Evolutionary conservation across 805 yeast genomes (phyloP).

Genomic region (Zygoascus biomembranicola): DNA sequence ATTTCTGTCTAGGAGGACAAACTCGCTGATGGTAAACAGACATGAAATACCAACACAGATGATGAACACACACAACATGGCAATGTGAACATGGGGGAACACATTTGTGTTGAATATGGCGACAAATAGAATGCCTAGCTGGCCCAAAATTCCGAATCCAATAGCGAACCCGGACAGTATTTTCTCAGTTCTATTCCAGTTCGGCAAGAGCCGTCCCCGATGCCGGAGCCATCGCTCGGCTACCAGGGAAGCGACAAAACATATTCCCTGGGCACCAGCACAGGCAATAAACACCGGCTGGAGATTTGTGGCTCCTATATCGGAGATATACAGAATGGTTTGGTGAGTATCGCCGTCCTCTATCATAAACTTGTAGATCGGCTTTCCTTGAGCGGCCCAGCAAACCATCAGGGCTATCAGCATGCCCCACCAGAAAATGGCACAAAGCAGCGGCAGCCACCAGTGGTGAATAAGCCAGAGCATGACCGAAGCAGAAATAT

Average conservation of each 20-base stretch:
- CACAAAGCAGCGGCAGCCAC: conserved; percentile 55
- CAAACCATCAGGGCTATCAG: conserved; percentile 64
- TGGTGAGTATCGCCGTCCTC: conserved; percentile 5
- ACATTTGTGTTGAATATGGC: conserved; percentile 60
- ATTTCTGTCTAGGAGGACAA: conserved; percentile 38
- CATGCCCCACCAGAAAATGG: conserved; percentile 86
- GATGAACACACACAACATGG: conserved; percentile 70
- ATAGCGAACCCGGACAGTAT: conserved; percentile 37
- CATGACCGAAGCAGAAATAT: conserved; percentile 7
- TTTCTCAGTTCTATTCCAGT: conserved; percentile 37
- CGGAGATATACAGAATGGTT: conserved; percentile 62
- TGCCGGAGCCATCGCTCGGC: conserved; percentile 58
- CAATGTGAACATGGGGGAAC: conserved; percentile 43
- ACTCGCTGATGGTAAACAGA: conserved; percentile 38
- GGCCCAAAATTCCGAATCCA: conserved; percentile 47
- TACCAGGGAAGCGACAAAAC: conserved; percentile 54
- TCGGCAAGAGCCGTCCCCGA: conserved; percentile 47
- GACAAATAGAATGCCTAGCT: conserved; percentile 65
- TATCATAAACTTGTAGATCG: neutral
- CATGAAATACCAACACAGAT: conserved; percentile 51
- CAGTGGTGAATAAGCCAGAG: conserved; percentile 26
- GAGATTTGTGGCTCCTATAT: conserved; percentile 79
- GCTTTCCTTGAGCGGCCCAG: conserved; percentile 70
- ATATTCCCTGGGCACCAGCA: conserved; percentile 67
- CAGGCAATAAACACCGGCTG: conserved; percentile 80